These are phyloP conservation scores for Sphaerulina vaccinii DNA, from an alignment of 2,329 filamentous ascomycete species.

Conservation along the genomic window DNA sequence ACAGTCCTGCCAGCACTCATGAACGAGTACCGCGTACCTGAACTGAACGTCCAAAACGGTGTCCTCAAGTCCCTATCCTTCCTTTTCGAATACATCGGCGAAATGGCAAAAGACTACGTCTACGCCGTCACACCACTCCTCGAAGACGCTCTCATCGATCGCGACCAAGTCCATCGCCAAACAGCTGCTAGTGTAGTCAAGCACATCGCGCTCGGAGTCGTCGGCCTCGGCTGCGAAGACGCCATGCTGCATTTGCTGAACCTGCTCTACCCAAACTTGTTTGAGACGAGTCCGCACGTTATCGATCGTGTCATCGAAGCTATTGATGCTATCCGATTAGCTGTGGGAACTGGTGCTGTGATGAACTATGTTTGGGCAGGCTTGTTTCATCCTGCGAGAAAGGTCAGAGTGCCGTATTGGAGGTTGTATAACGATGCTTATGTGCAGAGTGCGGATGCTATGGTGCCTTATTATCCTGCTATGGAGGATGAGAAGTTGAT, in stretches of 20 bases:
- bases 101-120: constrained; percentile 99
- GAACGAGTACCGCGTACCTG: constrained; percentile 98
- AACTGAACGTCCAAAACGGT: constrained; percentile 98
- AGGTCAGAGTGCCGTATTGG: constrained; percentile 95
- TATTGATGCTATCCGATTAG: constrained; percentile 92
- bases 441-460: constrained; percentile 85
- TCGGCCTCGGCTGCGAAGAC: constrained; percentile 94
- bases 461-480: constrained; percentile 94
- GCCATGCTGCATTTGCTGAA: constrained; percentile 98
- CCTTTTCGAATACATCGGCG: constrained; percentile 98
- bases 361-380: constrained; percentile 99
- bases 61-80: constrained; percentile 96
- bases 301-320: constrained; percentile 98
- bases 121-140: constrained; percentile 95
- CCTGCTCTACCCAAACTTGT: constrained; percentile 91
- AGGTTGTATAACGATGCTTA: constrained; percentile 96
- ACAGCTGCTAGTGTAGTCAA: constrained; percentile 96
- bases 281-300: constrained; percentile 96
- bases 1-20: constrained; percentile 97
- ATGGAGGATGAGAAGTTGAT: constrained; percentile 77
- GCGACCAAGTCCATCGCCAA: constrained; percentile 96
- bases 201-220: constrained; percentile 95
- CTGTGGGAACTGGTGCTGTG: constrained; percentile 84
- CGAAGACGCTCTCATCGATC: constrained; percentile 94
- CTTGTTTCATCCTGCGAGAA: constrained; percentile 92